phyloP scores from a whole-genome alignment of 345 rosid genomes.

The Boechera retrofracta region DNA sequence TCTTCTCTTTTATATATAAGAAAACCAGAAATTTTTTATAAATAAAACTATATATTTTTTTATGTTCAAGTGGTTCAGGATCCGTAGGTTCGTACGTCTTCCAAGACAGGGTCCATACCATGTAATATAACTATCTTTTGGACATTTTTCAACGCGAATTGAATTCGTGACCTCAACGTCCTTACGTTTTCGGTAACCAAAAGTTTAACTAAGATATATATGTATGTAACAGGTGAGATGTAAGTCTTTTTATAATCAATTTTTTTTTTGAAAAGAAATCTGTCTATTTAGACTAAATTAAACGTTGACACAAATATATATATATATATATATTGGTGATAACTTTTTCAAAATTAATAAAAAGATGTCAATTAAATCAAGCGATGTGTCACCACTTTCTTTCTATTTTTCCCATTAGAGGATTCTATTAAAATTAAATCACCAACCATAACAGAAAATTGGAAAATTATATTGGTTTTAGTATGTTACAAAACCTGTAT shows the following conservation, averaged over 20 bases:
- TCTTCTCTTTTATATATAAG: background rate
- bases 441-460: background rate
- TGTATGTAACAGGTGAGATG: slow-evolving; percentile 5
- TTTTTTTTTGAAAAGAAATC: background rate
- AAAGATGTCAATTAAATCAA: background rate
- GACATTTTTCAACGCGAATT: no score
- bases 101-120: no score
- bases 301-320: background rate
- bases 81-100: no score
- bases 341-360: background rate
- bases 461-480: background rate
- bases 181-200: no score
- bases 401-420: background rate
- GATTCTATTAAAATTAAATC: background rate
- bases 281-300: background rate
- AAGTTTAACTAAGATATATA: background rate
- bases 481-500: background rate
- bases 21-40: background rate
- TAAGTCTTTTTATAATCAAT: background rate
- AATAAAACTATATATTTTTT: background rate
- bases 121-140: no score
- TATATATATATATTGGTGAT: background rate
- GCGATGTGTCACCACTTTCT: slow-evolving; percentile 11
- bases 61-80: no score
- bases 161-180: no score